phyloP scores from a whole-genome alignment of 441 rosid species.

The Corymbia citriodora region DNA sequence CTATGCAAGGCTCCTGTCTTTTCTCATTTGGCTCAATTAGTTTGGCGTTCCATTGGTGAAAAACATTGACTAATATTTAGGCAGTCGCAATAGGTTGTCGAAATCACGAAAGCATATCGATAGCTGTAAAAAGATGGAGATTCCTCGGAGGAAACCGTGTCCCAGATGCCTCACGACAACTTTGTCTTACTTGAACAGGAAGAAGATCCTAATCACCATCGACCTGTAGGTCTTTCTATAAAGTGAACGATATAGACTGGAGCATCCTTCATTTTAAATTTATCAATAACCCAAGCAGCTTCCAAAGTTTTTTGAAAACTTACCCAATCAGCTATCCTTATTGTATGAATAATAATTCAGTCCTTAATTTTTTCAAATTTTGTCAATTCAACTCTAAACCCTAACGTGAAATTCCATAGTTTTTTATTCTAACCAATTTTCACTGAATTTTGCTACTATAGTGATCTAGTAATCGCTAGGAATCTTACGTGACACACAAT shows the following conservation, averaged over 20 bases:
- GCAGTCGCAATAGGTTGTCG: background rate
- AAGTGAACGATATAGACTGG: background rate
- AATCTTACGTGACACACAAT: accelerated
- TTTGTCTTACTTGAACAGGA: background rate
- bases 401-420: background rate
- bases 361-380: background rate
- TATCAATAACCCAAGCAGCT: background rate
- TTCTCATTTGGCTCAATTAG: background rate
- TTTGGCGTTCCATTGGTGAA: background rate
- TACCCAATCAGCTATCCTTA: too few species aligned
- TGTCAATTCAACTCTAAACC: background rate
- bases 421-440: background rate
- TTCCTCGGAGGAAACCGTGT: background rate
- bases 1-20: background rate
- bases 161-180: background rate
- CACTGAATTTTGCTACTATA: accelerated
- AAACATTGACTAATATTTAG: background rate
- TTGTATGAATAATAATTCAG: accelerated
- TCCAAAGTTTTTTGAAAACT: background rate
- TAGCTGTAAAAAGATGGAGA: background rate
- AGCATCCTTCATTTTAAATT: background rate
- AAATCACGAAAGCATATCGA: background rate
- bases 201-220: background rate
- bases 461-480: accelerated
- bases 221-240: background rate